Percentiles rank a stretch among this genome's conserved stretches.
Evolutionary conservation across 2,329 filamentous ascomycete species (phyloP).

Genomic region (Fusarium mangiferae): DNA sequence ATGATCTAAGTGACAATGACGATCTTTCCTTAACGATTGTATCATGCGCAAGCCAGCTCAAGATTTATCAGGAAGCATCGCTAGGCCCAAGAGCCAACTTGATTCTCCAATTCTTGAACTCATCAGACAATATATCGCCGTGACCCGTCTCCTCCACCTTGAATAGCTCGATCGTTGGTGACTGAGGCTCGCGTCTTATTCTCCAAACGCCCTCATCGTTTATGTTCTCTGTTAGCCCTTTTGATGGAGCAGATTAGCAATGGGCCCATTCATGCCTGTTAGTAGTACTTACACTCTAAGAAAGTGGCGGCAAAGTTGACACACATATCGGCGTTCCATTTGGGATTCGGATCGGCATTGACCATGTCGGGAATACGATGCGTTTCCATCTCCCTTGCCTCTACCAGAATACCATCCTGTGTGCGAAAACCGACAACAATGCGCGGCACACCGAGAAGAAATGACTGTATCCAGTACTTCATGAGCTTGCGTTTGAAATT

Average conservation of each 20-base stretch:
- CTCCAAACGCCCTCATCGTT: slow-evolving; percentile 83
- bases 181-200: slow-evolving; percentile 73
- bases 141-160: slow-evolving; percentile 76
- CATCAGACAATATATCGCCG: slow-evolving; percentile 78
- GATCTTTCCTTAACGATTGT: not conserved
- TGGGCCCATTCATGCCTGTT: not conserved
- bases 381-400: slow-evolving; percentile 83
- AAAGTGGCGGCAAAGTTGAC: slow-evolving; percentile 89
- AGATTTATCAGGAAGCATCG: slow-evolving; percentile 15
- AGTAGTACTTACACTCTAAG: slow-evolving; percentile 72
- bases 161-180: slow-evolving; percentile 76
- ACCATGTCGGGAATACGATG: slow-evolving; percentile 81
- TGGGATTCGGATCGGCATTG: slow-evolving; percentile 69
- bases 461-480: slow-evolving; percentile 97
- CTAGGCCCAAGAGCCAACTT: slow-evolving; percentile 57
- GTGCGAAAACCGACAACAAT: slow-evolving; percentile 91
- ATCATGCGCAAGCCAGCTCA: not conserved
- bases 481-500: slow-evolving; percentile 90
- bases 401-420: slow-evolving; percentile 74
- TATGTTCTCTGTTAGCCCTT: slow-evolving; percentile 72
- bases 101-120: slow-evolving; percentile 81
- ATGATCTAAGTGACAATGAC: not conserved
- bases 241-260: slow-evolving; percentile 6
- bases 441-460: slow-evolving; percentile 89
- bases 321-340: slow-evolving; percentile 93